These are phyloP conservation scores for Ophiocordyceps unilateralis DNA, from an alignment of 2,329 filamentous ascomycete species.

Conservation along the genomic window DNA sequence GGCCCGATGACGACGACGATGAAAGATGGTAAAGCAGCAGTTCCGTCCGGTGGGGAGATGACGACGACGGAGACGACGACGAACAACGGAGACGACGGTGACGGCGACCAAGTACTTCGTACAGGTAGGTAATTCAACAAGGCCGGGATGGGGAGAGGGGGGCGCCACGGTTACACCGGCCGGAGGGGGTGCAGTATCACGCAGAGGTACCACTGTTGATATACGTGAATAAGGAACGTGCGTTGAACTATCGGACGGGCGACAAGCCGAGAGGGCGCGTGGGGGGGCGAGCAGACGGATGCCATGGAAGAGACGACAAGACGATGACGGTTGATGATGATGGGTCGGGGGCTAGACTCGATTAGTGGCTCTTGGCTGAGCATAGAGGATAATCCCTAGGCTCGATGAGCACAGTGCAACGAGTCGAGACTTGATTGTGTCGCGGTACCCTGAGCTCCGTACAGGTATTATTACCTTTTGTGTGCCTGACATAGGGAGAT, in stretches of 20 bases:
- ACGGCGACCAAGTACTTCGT: no score
- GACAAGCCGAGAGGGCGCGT: background rate
- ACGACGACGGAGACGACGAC: background rate
- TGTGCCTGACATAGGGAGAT: background rate
- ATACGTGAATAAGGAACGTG: no score
- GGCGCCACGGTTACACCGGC: background rate
- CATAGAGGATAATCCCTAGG: no score
- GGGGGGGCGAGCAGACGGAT: background rate
- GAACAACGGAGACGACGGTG: background rate
- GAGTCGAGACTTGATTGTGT: background rate
- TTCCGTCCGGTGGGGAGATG: no score
- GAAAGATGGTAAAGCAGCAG: no score
- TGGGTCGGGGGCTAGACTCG: background rate
- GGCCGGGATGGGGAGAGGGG: background rate
- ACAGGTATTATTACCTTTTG: no score
- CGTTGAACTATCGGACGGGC: background rate
- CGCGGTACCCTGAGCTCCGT: no score
- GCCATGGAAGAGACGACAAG: background rate
- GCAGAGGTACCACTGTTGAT: background rate
- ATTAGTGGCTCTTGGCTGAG: background rate
- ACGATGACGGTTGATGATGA: background rate
- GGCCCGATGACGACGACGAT: background rate
- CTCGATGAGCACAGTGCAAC: background rate
- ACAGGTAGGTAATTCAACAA: no score
- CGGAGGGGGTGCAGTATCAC: background rate